A percentile compares a stretch with the other conserved stretches of the same genome.
Conservation (phyloP, 1,284 basidiomycete species). For the Apiotrichum gamsii region DNA sequence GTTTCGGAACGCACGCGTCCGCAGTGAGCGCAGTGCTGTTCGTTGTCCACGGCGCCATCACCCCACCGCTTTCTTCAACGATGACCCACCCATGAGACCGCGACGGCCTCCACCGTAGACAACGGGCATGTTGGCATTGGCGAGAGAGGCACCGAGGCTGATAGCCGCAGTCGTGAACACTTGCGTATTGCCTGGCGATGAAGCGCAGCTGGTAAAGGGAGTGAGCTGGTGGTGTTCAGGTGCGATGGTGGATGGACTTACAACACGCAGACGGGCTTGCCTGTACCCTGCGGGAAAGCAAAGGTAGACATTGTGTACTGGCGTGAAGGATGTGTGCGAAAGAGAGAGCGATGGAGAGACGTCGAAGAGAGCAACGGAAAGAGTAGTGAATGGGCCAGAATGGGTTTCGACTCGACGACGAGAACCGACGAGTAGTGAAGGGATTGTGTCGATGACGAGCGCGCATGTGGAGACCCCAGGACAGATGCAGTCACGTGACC, state of each 20-base stretch:
- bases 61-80: background rate
- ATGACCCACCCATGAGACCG: conserved; percentile 67
- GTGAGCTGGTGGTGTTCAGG: background rate
- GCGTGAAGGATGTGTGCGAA: too few species aligned
- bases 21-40: too few species aligned
- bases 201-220: conserved; percentile 58
- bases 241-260: conserved; percentile 17
- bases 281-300: conserved; percentile 23
- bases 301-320: background rate
- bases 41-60: too few species aligned
- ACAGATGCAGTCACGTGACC: too few species aligned
- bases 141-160: conserved; percentile 71
- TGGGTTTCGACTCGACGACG: too few species aligned
- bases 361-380: too few species aligned
- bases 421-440: too few species aligned
- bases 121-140: conserved; percentile 57
- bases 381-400: too few species aligned
- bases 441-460: too few species aligned
- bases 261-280: conserved; percentile 46
- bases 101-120: conserved; percentile 80
- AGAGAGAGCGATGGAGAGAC: too few species aligned
- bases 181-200: conserved; percentile 58
- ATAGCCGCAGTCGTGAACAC: conserved; percentile 63
- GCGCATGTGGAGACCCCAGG: too few species aligned
- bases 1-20: too few species aligned